A percentile compares a stretch with the other conserved stretches of the same genome.
These are phyloP conservation scores for Eremochloa ophiuroides DNA, from an alignment of 176 grass and related monocot species.

Conservation along the genomic window DNA sequence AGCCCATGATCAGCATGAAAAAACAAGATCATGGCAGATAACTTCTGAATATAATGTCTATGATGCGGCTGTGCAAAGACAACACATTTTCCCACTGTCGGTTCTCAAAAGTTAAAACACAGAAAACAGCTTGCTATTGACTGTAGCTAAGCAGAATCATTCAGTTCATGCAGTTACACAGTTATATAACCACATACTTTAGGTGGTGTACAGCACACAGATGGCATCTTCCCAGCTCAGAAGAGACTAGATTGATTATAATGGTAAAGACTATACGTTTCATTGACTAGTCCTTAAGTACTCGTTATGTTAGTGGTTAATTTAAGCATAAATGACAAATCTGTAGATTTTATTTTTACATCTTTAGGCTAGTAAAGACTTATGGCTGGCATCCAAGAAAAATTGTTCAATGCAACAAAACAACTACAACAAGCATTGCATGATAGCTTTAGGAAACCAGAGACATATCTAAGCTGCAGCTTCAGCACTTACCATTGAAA, in stretches of 20 bases:
- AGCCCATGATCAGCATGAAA: slow-evolving; percentile 1
- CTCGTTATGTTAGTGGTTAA: neutral
- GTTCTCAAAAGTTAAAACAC: neutral
- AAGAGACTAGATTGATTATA: neutral
- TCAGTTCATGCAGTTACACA: neutral
- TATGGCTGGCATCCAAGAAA: neutral
- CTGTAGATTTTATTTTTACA: neutral
- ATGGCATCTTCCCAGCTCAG: neutral
- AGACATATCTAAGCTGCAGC: neutral
- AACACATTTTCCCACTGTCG: neutral
- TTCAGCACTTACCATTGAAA: neutral
- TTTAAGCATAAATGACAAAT: neutral
- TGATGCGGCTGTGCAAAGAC: neutral
- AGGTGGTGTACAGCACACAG: neutral
- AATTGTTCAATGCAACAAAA: neutral
- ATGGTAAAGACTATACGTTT: neutral
- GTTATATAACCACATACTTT: neutral
- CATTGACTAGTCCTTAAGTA: neutral
- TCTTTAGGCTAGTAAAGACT: neutral
- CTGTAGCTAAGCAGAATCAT: neutral
- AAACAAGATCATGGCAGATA: neutral
- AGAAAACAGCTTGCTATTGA: neutral
- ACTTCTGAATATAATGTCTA: neutral
- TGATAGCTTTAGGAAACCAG: neutral
- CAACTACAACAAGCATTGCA: neutral